These are phyloP conservation scores for Leccinum holopus DNA, from an alignment of 1,284 basidiomycete species.

Conservation along the genomic window DNA sequence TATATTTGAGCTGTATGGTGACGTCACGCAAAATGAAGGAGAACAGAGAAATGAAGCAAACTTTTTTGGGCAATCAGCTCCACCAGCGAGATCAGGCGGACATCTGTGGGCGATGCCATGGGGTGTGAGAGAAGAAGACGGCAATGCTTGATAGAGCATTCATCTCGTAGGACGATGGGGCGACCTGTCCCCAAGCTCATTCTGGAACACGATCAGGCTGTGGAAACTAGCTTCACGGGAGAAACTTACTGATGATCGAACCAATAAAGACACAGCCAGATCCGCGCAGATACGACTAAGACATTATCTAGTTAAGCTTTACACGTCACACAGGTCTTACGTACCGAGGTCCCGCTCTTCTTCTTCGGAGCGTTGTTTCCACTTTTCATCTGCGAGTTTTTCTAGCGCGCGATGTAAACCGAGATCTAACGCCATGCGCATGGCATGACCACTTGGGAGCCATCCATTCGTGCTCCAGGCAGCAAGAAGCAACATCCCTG, in stretches of 20 bases:
- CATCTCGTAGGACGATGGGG: slow-evolving; percentile 85
- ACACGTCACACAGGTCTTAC: slow-evolving; percentile 18
- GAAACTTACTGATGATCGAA: slow-evolving; percentile 81
- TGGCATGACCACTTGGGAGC: slow-evolving; percentile 89
- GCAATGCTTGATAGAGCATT: slow-evolving; percentile 82
- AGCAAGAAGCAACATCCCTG: slow-evolving; percentile 86
- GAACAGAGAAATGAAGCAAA: slow-evolving; percentile 35
- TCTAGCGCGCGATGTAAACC: slow-evolving; percentile 88
- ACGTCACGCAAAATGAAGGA: slow-evolving; percentile 9
- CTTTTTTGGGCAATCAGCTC: slow-evolving; percentile 92
- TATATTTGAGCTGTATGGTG: slow-evolving; percentile 74
- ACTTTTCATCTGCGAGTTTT: slow-evolving; percentile 76
- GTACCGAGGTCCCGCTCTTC: slow-evolving; percentile 85
- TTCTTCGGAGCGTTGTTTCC: slow-evolving; percentile 69
- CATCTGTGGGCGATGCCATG: slow-evolving; percentile 86
- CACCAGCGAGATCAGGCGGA: slow-evolving; percentile 81
- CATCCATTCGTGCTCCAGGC: slow-evolving; percentile 95
- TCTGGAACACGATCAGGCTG: slow-evolving; percentile 42
- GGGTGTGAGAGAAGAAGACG: slow-evolving; percentile 78
- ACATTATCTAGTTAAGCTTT: slow-evolving; percentile 11
- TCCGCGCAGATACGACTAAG: slow-evolving; percentile 84
- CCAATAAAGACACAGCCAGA: slow-evolving; percentile 94
- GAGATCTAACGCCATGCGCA: slow-evolving; percentile 93
- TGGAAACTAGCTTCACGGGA: slow-evolving; percentile 4
- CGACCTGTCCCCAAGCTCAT: slow-evolving; percentile 90